A percentile compares a stretch with the other conserved stretches of the same genome.
phyloP scores from a whole-genome alignment of 805 yeast genomes.

The Metschnikowia lochheadii region DNA sequence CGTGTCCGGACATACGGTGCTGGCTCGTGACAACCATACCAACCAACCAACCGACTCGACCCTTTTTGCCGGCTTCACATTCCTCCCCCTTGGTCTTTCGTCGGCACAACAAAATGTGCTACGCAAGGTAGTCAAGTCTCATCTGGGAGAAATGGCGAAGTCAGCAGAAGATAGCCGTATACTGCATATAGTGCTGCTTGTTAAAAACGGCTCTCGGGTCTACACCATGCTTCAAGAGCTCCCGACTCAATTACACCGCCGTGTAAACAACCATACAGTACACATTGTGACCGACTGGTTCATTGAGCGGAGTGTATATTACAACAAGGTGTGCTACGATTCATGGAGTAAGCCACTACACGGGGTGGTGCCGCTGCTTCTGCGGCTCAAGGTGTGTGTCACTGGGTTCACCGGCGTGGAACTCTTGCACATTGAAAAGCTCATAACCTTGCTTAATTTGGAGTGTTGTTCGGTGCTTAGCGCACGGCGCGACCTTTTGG shows the following conservation, averaged over 20 bases:
- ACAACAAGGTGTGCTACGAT: conserved; percentile 47
- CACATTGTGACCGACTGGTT: conserved; percentile 72
- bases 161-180: conserved; percentile 19
- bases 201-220: conserved; percentile 27
- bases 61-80: conserved; percentile 41
- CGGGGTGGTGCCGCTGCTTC: conserved; percentile 26
- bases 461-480: conserved; percentile 47
- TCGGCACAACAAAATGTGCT: conserved; percentile 35
- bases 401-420: conserved; percentile 81
- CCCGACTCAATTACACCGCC: conserved; percentile 21
- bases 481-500: conserved; percentile 49
- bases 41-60: conserved; percentile 2
- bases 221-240: conserved; percentile 24
- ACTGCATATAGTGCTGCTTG: conserved; percentile 33
- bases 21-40: background rate
- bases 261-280: conserved; percentile 18
- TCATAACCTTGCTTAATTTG: conserved; percentile 54
- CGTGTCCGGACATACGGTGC: too few relatives aligned
- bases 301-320: conserved; percentile 67
- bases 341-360: conserved; percentile 60
- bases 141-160: conserved; percentile 37
- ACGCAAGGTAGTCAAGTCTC: conserved; percentile 40
- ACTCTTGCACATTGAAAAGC: conserved; percentile 61
- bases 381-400: conserved; percentile 42
- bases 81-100: conserved; percentile 42